Base-by-base conservation (phyloP, 1,284 basidiomycete genomes). In the Pseudozyma hubeiensis region DNA sequence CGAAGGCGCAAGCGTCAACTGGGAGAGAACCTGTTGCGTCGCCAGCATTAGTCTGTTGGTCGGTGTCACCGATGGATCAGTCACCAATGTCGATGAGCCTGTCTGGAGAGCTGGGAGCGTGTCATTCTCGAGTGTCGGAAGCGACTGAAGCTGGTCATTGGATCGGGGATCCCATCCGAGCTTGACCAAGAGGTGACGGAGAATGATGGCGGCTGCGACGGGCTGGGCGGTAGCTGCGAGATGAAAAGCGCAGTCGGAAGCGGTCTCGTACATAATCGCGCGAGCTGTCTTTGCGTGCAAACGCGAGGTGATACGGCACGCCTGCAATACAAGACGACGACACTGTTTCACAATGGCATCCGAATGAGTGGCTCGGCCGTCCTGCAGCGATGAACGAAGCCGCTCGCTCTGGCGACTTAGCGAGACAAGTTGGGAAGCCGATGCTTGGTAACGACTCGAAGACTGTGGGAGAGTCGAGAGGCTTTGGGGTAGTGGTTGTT, bases 141-240 rank as follows among this genome's bases (percentile, higher is more conserved):
- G 10, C 40, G 52, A 13, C 3, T 47, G 43, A 4, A 52, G 43
- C 17, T 50, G n/a, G 3, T 47, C 40, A 0, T 24, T 11, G 14
- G 60, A 55, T 7, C 55, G 51, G 17, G 66, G 60, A 39, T 39
- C 37, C 66, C 66, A 68, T 10, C 52, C 55, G n/a, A 68, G 55
- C 55, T 63, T 63, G 41, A 68, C 45, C n/a, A 68, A 34, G 16
- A 53, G 35, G 47, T 68, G 56, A 14, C 66, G 66, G 19, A 68
- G 16, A 8, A 63, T 41, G 16, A 46, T 57, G 39, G 46, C 51
- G 29, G 66, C 66, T 39, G 48, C 40, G 19, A 63, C 31, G 7
- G 53, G 45, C 7, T 68, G 55, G 16, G 41, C 54, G 16, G 65
- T 49, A 24, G 55, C 59, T 7, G 43, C 34, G 13, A 68, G 55